These are phyloP conservation scores for Gracilaria domingensis DNA, from an alignment of 23 red algal species.

Conservation along the genomic window DNA sequence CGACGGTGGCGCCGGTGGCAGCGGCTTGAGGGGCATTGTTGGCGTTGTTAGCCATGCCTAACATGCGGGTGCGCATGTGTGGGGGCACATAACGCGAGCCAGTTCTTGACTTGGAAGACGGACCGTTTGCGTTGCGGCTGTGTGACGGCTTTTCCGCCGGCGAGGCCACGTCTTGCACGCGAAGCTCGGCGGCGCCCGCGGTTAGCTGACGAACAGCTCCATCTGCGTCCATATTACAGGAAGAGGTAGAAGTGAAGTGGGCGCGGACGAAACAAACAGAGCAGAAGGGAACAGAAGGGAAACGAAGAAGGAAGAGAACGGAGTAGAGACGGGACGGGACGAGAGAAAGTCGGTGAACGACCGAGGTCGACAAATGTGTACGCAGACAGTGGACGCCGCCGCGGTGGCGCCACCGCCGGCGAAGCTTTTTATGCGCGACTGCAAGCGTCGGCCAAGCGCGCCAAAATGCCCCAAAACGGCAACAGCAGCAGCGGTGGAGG, in stretches of 20 bases:
- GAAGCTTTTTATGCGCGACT: constrained; percentile 24
- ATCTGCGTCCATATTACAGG: constrained; percentile 10
- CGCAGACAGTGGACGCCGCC: background rate
- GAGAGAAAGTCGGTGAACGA: background rate
- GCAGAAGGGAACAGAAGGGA: background rate
- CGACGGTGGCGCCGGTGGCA: constrained; percentile 5
- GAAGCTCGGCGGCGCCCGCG: constrained; percentile 24
- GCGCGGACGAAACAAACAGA: background rate
- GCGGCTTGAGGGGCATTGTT: constrained; percentile 4
- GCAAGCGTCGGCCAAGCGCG: background rate
- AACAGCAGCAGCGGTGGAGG: background rate
- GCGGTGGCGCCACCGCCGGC: background rate
- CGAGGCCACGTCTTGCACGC: constrained; percentile 15
- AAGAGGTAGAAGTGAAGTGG: background rate
- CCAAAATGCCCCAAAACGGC: background rate
- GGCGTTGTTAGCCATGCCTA: constrained; percentile 8
- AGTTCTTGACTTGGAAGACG: constrained; percentile 1
- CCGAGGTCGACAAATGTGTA: background rate
- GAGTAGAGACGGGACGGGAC: background rate
- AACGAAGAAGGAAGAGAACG: background rate
- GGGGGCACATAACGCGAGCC: constrained; percentile 78
- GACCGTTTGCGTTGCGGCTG: constrained; percentile 24
- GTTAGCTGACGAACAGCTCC: constrained; percentile 24
- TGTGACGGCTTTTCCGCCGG: background rate
- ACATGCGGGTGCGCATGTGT: constrained; percentile 65